Evolutionary conservation across 306 rosid species (phyloP).

Genomic region (Castanea mollissima): DNA sequence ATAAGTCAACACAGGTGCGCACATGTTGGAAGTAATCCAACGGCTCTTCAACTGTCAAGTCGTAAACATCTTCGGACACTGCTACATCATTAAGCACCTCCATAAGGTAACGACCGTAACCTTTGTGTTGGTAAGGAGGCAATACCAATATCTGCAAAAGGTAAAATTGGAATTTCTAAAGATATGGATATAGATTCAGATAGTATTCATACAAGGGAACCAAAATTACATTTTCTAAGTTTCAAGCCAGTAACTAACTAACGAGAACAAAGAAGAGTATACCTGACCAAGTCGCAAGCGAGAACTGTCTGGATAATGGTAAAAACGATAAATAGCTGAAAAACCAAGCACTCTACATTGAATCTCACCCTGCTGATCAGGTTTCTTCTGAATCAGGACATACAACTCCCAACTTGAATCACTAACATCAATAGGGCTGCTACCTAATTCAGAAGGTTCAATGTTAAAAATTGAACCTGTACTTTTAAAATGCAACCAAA

Average conservation of each 20-base stretch:
- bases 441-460: slow-evolving; percentile 44
- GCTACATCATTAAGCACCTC: slow-evolving; percentile 69
- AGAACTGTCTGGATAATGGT: slow-evolving; percentile 71
- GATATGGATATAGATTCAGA: neutral
- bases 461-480: slow-evolving; percentile 6
- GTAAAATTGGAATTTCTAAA: slow-evolving; percentile 7
- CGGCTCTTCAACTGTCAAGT: slow-evolving; percentile 92
- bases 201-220: neutral
- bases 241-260: slow-evolving; percentile 1
- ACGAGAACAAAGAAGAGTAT: slow-evolving; percentile 11
- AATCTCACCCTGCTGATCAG: slow-evolving; percentile 46
- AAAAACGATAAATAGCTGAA: slow-evolving; percentile 84
- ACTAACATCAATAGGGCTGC: slow-evolving; percentile 84
- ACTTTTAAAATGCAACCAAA: slow-evolving; percentile 7
- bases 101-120: slow-evolving; percentile 77
- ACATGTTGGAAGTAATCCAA: slow-evolving; percentile 72
- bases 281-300: slow-evolving; percentile 93
- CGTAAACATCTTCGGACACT: slow-evolving; percentile 65
- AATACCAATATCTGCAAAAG: slow-evolving; percentile 67
- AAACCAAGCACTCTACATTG: slow-evolving; percentile 66
- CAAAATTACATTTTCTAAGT: neutral
- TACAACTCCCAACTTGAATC: slow-evolving; percentile 93
- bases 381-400: slow-evolving; percentile 57
- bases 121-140: slow-evolving; percentile 87
- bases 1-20: slow-evolving; percentile 71